Conservation (phyloP, 768 basidiomycete species). For the Boletus tomentosulus region DNA sequence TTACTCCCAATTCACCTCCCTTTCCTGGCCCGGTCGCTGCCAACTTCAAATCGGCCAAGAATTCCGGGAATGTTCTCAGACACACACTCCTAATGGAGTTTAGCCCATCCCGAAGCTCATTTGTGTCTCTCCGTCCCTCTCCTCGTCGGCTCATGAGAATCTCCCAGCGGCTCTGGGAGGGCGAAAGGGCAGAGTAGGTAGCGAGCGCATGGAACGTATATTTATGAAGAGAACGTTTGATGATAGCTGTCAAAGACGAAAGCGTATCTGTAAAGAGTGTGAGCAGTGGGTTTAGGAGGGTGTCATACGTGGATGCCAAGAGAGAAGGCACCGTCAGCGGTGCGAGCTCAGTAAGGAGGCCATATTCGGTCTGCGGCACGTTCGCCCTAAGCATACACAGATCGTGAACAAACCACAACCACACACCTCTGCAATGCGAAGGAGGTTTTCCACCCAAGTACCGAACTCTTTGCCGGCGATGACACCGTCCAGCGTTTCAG, state of each 20-base stretch:
- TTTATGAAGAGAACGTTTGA: conserved; percentile 75
- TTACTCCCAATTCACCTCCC: conserved; percentile 58
- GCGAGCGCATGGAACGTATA: conserved; percentile 78
- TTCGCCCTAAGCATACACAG: background rate
- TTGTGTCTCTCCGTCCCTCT: conserved; percentile 43
- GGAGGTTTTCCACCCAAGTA: conserved; percentile 61
- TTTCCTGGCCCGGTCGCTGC: conserved; percentile 46
- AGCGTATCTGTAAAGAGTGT: conserved; percentile 63
- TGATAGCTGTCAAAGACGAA: conserved; percentile 55
- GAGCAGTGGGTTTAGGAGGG: conserved; percentile 62
- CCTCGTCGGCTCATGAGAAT: conserved; percentile 53
- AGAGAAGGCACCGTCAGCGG: conserved; percentile 50
- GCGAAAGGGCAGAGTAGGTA: conserved; percentile 56
- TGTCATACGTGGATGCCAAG: conserved; percentile 54
- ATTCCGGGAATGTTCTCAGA: conserved; percentile 80
- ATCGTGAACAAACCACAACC: conserved; percentile 9
- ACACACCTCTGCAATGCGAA: conserved; percentile 64
- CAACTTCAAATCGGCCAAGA: conserved; percentile 72
- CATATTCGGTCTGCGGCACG: conserved; percentile 59
- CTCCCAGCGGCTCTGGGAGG: conserved; percentile 63
- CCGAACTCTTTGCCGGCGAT: conserved; percentile 68
- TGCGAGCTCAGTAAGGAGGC: conserved; percentile 56
- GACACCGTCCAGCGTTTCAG: conserved; percentile 64
- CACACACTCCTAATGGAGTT: conserved; percentile 63
- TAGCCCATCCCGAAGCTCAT: conserved; percentile 70